These are phyloP conservation scores for Leccinum uliginosum DNA, from an alignment of 768 basidiomycete species.

Conservation along the genomic window DNA sequence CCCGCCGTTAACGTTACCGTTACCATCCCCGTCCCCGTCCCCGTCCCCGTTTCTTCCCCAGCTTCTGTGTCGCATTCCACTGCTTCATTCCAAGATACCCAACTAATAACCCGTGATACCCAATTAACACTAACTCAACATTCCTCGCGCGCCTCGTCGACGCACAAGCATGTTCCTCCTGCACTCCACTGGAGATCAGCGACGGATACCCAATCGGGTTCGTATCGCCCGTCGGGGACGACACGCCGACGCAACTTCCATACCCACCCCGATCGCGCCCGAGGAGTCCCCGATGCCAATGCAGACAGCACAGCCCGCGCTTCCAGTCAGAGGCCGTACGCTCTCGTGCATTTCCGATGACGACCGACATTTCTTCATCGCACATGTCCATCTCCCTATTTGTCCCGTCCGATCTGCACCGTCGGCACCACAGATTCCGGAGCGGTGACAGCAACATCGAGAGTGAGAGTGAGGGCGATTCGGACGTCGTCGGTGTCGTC, in stretches of 20 bases:
- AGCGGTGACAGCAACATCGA: conserved; percentile 24
- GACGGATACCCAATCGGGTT: conserved; percentile 19
- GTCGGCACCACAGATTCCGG: conserved; percentile 18
- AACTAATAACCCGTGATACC: conserved; percentile 21
- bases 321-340: conserved; percentile 7
- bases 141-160: conserved; percentile 3
- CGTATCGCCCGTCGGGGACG: conserved; percentile 9
- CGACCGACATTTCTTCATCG: conserved; percentile 10
- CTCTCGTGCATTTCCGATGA: conserved; percentile 1
- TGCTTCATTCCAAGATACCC: conserved; percentile 36
- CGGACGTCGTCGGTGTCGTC: conserved; percentile 34
- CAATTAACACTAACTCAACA: conserved; percentile 9
- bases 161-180: conserved; percentile 24
- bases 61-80: conserved; percentile 29
- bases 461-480: conserved; percentile 35
- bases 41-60: not conserved
- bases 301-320: conserved; percentile 16
- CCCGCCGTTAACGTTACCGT: no score
- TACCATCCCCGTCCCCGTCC: no score
- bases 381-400: conserved; percentile 21
- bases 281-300: conserved; percentile 33
- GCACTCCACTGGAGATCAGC: conserved; percentile 28
- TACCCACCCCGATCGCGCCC: conserved; percentile 45
- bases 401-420: conserved; percentile 24
- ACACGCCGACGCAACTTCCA: conserved; percentile 34